phyloP scores from a whole-genome alignment of 257 asterid species.

The Solanum virginianum region DNA sequence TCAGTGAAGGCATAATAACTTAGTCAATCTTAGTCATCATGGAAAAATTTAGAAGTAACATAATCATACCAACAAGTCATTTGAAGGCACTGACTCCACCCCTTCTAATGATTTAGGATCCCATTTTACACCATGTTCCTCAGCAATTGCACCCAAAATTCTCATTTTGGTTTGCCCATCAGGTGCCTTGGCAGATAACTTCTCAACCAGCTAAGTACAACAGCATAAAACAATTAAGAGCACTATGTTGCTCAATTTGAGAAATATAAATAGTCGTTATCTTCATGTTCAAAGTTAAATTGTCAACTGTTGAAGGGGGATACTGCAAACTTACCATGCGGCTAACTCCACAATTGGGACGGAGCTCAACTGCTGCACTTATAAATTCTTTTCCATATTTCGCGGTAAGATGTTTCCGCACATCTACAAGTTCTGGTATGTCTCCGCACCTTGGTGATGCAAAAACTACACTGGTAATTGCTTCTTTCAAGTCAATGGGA shows the following conservation, averaged over 20 bases:
- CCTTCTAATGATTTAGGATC: slow-evolving; percentile 53
- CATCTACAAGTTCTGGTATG: slow-evolving; percentile 78
- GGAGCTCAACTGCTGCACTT: slow-evolving; percentile 72
- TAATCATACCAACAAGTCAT: slow-evolving; percentile 48
- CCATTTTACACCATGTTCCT: slow-evolving; percentile 74
- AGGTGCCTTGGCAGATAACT: slow-evolving; percentile 76
- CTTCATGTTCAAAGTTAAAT: not conserved
- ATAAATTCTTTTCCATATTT: slow-evolving; percentile 91
- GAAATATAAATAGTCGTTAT: not conserved
- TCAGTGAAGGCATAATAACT: not conserved
- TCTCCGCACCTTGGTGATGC: slow-evolving; percentile 98
- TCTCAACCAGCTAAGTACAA: slow-evolving; percentile 66
- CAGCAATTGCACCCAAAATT: slow-evolving; percentile 59
- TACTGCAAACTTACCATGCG: slow-evolving; percentile 53
- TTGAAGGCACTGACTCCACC: slow-evolving; percentile 19
- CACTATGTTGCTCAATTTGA: not conserved
- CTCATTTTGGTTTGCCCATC: slow-evolving; percentile 67
- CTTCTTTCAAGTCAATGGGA: slow-evolving; percentile 96
- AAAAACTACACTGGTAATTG: slow-evolving; percentile 71
- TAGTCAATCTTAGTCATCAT: not conserved
- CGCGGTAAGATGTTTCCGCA: slow-evolving; percentile 57
- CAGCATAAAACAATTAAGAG: slow-evolving; percentile 6
- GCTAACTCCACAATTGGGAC: slow-evolving; percentile 91
- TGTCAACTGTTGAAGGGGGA: not conserved
- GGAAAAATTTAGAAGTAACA: slow-evolving; percentile 6